Evolutionary conservation across 768 basidiomycete species (phyloP).

Genomic region (Kwoniella dejecticola): DNA sequence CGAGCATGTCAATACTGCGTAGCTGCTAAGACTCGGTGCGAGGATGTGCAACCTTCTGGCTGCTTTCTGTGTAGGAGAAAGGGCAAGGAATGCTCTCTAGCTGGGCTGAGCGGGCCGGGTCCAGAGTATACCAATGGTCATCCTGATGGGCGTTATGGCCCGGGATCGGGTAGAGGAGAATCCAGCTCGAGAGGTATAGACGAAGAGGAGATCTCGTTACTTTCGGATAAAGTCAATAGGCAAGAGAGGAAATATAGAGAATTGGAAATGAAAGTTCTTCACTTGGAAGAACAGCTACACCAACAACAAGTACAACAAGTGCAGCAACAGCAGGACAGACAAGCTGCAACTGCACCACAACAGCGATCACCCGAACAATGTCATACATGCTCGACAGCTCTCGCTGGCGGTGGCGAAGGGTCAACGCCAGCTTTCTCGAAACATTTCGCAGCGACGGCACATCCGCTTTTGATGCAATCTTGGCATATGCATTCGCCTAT

Average conservation of each 20-base stretch:
- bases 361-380: too few relatives aligned
- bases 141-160: too few relatives aligned
- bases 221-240: not conserved
- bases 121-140: too few relatives aligned
- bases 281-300: constrained; percentile 5
- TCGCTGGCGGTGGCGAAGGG: not conserved
- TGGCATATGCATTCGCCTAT: not conserved
- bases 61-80: constrained; percentile 29
- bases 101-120: not conserved
- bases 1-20: constrained; percentile 32
- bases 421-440: not conserved
- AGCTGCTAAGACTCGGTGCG: constrained; percentile 32
- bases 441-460: not conserved
- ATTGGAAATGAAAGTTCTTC: constrained; percentile 14
- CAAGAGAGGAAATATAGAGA: constrained; percentile 5
- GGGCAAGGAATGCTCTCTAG: constrained; percentile 26
- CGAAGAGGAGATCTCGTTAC: not conserved
- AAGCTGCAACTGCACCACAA: not conserved
- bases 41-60: constrained; percentile 27
- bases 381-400: too few relatives aligned
- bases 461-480: not conserved
- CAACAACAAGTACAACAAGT: not conserved
- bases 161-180: too few relatives aligned
- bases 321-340: not conserved
- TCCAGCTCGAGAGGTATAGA: too few relatives aligned